Base-by-base conservation (phyloP, 805 yeast species). In the Ogataea pilisensis region DNA sequence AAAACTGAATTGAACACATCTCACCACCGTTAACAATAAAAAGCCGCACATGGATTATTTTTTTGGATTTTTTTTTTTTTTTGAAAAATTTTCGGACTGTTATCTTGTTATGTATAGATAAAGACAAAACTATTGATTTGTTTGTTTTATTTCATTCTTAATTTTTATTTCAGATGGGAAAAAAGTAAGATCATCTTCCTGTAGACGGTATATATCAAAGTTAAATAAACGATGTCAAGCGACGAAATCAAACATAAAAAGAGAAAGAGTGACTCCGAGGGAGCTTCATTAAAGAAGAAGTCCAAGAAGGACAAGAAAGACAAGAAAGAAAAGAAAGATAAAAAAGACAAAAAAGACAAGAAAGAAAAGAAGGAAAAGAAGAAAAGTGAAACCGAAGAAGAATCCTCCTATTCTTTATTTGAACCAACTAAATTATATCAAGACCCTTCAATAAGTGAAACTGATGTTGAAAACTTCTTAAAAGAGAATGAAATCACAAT, bases 401-500 rank as follows among this genome's bases (percentile, higher is more conserved):
- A 64, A n/a, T n/a, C n/a, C n/a, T n/a, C n/a, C n/a, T n/a, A n/a
- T n/a, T n/a, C n/a, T n/a, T n/a, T n/a, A n/a, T n/a, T 20, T 37
- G 35, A 31, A 21, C 35, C 24, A 14, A 24, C 31, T 11, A 35
- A 18, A 21, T 11, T 43, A 20, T 73, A 32, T 22, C 36, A 38
- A 33, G 41, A 38, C n/a, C 40, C 40, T 19, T 31, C 34, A 21
- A 31, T 37, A 14, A 68, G 82, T 5, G 75, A 75, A 49, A 57
- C 73, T 6, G 87, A 80, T 8, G 66, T 85, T 42, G 81, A 78
- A 35, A 63, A 68, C 7, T 93, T 85, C 58, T 70, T 81, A 49
- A 61, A 70, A 39, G 78, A 74, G 21, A 86, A 90, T 61, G 91
- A 85, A 50, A 90, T 89, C 37, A 73, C 83, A 13, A 75, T 90